Evolutionary conservation across 2,329 filamentous ascomycete species (phyloP), one percentile per base, ranked within the genome.

Genomic region (Dactylonectria estremocensis): DNA sequence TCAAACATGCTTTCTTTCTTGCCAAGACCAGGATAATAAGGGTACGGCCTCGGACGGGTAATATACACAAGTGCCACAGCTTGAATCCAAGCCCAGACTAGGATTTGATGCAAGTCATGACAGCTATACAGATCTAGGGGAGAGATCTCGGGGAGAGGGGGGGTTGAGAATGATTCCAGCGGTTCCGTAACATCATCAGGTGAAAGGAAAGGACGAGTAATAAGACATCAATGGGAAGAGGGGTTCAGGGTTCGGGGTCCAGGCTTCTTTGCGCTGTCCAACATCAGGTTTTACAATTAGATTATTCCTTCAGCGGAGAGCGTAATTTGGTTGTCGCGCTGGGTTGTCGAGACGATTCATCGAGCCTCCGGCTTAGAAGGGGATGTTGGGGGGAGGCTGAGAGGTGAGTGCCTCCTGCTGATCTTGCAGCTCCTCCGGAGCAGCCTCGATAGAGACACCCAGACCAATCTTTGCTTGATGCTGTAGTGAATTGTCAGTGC

Each of bases 401-500:
- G 84, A 82, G 65, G 86, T 87, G 55, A 87, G 77, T 68, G 82
- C 80, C 81, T 94, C 92, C 82, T 95, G 92, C 83, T 95, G 92
- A 82, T 95, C 92, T 87, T 96, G 93, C 74, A 97, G 85, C 80
- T 97, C 94, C 81, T 97, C 95, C 63, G 91, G 89, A 57, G 91
- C 91, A 59, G 93, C 90, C 86, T 97, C 95, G 74, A 97, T 94
- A 54, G 95, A 97, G 76, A 99, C 94, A 69, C 94, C 95, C 72
- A 99, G 89, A 75, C 96, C 96, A 76, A 98, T 90, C 88, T 98
- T 98, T 75, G 95, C 94, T 85, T 93, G 89, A 91, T 96, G 94
- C 96, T 99, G 76, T 59, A 62, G 24, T 11, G 49, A 11, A n/a
- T 40, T 45, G 73, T 84, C 74, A 83, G 80, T 68, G 52, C 53